Evolutionary conservation across 805 yeast species (phyloP), one percentile per base, ranked within the genome.

Genomic region (Jamesozyma piceae): DNA sequence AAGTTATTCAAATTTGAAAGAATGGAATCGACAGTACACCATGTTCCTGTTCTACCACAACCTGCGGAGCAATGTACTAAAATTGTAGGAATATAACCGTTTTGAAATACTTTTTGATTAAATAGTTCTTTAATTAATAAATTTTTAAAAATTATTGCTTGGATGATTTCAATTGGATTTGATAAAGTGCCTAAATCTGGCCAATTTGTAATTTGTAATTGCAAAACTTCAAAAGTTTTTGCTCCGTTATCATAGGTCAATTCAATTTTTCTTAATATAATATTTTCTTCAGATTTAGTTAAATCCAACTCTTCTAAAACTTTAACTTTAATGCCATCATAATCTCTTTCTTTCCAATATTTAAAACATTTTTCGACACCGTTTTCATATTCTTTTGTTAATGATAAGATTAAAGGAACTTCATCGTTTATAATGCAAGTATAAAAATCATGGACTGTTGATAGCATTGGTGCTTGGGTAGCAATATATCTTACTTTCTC

Each of bases 31-130:
- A 82, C 64, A 1, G 87, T 76, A 47, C 88, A 77, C 56, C 80
- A 82, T 1, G 95, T 84, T 2, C 98, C 98, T 0, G 97, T 87
- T 44, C 98, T 69, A 17, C 98, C 98, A 57, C 95, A 88, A 0
- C 98, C 98, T 1, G 97, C 97, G 5, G 95, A 86, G 57, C 98
- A 90, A 63, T 90, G 97, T 21, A 83, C 84, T 37, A 87, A 58
- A 5, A 79, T 71, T 19, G 86, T 83, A 0, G 72, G 63, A 1
- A 66, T 58, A n/a, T 57, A 65, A 49, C 36, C 52, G 6, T 51
- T 44, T 6, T 47, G 35, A 35, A 43, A 45, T n/a, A 46, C 39
- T 13, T 49, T 37, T 18, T 43, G 20, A 5, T 35, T 41, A 20
- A 42, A 45, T 20, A 60, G 44, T n/a, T 48, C 45, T 29, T 61